Evolutionary conservation across 73 alveolate genomes (phyloP).

Genomic region (Tetrahymena borealis): DNA sequence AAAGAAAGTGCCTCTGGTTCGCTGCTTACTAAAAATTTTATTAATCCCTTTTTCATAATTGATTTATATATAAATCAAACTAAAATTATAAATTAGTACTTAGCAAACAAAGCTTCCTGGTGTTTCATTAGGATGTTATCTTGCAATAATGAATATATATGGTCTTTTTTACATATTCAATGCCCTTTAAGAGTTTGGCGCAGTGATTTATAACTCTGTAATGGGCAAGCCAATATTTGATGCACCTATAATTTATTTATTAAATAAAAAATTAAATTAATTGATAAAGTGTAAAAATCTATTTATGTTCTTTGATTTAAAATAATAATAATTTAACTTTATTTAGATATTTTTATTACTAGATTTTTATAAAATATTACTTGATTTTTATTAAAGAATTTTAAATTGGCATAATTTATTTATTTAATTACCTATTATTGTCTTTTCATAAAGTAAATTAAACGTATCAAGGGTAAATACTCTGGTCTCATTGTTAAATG

Average conservation of each 20-base stretch:
- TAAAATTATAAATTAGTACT: not conserved
- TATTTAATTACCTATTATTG: not conserved
- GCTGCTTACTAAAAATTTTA: not conserved
- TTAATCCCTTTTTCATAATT: not conserved
- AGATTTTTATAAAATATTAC: too few species aligned
- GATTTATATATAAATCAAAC: not conserved
- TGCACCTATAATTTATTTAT: not conserved
- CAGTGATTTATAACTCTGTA: not conserved
- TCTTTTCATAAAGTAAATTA: not conserved
- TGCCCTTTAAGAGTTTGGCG: not conserved
- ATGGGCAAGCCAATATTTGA: not conserved
- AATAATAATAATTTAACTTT: too few species aligned
- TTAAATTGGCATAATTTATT: not conserved
- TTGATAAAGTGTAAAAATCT: too few species aligned
- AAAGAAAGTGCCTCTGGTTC: not conserved
- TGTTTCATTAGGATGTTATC: constrained; percentile 80
- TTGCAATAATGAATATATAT: constrained; percentile 48
- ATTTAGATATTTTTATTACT: too few species aligned
- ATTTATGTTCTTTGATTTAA: too few species aligned
- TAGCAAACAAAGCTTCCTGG: constrained; percentile 34
- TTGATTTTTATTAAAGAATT: not conserved
- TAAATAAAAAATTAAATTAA: too few species aligned
- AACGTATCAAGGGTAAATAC: not conserved
- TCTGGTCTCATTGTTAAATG: not conserved
- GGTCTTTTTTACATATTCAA: not conserved